Base-by-base conservation (phyloP, 1,139 yeast genomes). In the Geotrichum histeridarum region DNA sequence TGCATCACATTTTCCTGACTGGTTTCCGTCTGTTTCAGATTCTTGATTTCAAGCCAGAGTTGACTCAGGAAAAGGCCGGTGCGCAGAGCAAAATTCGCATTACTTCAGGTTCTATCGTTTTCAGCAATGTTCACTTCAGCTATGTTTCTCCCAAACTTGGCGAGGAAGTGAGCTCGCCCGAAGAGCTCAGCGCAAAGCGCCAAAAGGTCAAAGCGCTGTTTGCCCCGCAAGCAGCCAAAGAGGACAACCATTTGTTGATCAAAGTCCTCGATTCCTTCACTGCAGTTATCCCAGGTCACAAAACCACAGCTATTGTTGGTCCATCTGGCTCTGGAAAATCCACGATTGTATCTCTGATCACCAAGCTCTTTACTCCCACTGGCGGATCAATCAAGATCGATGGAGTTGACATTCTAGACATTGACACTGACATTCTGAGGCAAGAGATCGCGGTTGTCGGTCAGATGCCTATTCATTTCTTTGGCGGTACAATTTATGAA, bases 261-360 rank as follows among this genome's bases (percentile, higher is more conserved):
- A 48, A 53, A 3, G 57, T 59, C n/a, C 59, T 69, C 2, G 50
- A 56, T 1, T 45, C 60, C 14, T 57, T 69, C 33, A 59, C 60
- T 14, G 77, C 86, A 51, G 70, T 68, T 3, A 77, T 89, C 35
- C 67, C 74, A 1, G 75, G 82, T 1, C 84, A 87, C 12, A 84
- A 88, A 52, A 82, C 85, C 53, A 81, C 91, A 6, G 90, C 96
- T 64, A 77, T 91, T 51, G 91, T 86, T 12, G 97, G 97, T 0
- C 90, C 94, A 0, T 86, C 95, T 8, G 97, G 97, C 0, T 81
- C 88, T 56, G 97, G 97, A 14, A 90, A 90, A 65, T 86, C 95
- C 1, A 89, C 96, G 0, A 75, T 90, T 15, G 83, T 89, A 0
- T 76, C 84, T 2, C 69, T 90, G 50, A 69, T 90, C 14, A 70